phyloP scores from a whole-genome alignment of 1,284 basidiomycete species.

The Singerocomus inundabilis region DNA sequence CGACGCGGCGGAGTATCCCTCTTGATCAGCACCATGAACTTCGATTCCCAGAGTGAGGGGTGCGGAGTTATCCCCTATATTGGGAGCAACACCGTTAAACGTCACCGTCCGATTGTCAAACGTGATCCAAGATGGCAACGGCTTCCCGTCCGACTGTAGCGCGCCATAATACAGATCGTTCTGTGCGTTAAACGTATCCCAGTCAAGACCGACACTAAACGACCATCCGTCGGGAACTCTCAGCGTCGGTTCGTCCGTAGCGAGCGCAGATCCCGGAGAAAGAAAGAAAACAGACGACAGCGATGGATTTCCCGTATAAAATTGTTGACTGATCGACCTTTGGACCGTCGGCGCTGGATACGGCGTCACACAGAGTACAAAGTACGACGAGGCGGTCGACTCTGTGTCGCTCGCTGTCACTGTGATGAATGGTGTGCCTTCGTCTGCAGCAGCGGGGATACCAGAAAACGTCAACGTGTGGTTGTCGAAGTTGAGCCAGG shows the following conservation, averaged over 20 bases:
- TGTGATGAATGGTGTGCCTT: constrained; percentile 53
- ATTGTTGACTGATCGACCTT: constrained; percentile 58
- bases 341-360: constrained; percentile 54
- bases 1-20: constrained; percentile 56
- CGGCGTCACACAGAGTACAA: constrained; percentile 63
- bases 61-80: constrained; percentile 34
- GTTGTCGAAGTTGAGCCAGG: constrained; percentile 67
- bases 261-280: constrained; percentile 53
- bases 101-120: constrained; percentile 73
- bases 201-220: constrained; percentile 84
- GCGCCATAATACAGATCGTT: constrained; percentile 66
- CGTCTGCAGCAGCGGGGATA: constrained; percentile 53
- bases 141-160: constrained; percentile 61
- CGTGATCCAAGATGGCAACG: constrained; percentile 73
- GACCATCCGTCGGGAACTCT: constrained; percentile 84
- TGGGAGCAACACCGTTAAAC: constrained; percentile 77
- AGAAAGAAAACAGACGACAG: constrained; percentile 68
- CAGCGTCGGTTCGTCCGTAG: constrained; percentile 56
- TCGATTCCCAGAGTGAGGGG: constrained; percentile 49
- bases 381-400: constrained; percentile 48
- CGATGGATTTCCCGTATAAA: constrained; percentile 57
- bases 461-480: constrained; percentile 52
- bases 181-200: constrained; percentile 57
- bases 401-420: constrained; percentile 54
- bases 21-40: constrained; percentile 64